Percentiles rank a stretch among this genome's conserved stretches.
Conservation (phyloP, 129 eudicot species). For the Flaveria brownii region DNA sequence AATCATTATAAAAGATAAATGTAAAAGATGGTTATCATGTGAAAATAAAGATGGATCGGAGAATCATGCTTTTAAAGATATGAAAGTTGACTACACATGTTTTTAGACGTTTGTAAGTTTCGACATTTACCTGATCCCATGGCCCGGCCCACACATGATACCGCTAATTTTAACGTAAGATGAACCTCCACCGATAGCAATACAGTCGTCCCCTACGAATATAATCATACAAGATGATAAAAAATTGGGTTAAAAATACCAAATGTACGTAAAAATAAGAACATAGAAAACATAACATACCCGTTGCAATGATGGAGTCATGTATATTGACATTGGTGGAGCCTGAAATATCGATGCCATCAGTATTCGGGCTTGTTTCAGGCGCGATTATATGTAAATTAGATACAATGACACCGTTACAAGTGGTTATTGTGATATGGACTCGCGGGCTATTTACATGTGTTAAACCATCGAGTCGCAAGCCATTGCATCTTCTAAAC, state of each 20-base stretch:
- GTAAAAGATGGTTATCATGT: no score
- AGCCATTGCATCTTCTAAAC: constrained; percentile 54
- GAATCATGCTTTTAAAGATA: no score
- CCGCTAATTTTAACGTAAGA: constrained; percentile 52
- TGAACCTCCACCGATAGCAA: constrained; percentile 67
- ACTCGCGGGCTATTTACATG: constrained; percentile 57
- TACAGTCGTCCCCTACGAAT: constrained; percentile 66
- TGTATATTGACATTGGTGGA: constrained; percentile 47
- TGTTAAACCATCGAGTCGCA: constrained; percentile 53
- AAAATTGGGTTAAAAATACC: neutral
- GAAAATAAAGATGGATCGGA: no score
- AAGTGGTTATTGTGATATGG: constrained; percentile 48
- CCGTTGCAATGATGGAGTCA: constrained; percentile 67
- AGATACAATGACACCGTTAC: constrained; percentile 44
- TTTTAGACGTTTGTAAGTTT: no score
- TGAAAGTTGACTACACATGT: no score
- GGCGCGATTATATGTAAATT: constrained; percentile 63
- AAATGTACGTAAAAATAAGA: neutral
- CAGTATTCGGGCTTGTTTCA: constrained; percentile 70
- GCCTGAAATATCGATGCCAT: constrained; percentile 56
- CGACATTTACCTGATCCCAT: constrained; percentile 66
- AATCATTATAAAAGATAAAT: no score
- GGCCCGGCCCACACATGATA: constrained; percentile 73
- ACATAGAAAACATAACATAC: constrained; percentile 21
- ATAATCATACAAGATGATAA: constrained; percentile 3